Evolutionary conservation across 1,284 basidiomycete species (phyloP), one percentile per base, ranked within the genome.

Genomic region (Trametes versicolor): DNA sequence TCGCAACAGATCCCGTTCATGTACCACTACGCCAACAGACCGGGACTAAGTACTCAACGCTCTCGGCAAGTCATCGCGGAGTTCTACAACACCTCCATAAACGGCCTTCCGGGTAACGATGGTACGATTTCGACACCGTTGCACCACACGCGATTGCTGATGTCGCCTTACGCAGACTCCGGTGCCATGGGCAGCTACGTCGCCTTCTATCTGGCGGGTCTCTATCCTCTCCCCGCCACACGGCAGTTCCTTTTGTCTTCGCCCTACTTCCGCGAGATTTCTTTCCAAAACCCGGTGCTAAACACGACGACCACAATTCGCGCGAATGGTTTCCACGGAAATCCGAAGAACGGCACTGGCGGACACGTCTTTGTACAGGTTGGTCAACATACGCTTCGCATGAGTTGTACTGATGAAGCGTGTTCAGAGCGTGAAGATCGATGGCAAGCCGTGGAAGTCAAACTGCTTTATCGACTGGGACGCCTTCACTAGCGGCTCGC

Each of bases 181-280:
- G 82, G 81, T 51, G 90, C 90, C 0, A 91, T 92, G 90, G 90
- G 82, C 2, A 88, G 87, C 68, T 90, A 87, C 66, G 86, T 83
- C 2, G 79, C 83, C 0, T 91, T 88, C 75, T 86, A 86, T 71
- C 79, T 89, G 8, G 78, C 82, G 0, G 88, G 88, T 1, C 71
- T 90, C 70, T 90, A 89, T 67, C 88, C 87, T 1, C 74, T 89
- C 4, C 87, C 88, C 0, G 85, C 85, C 17, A 89, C 88, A 0
- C 77, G 78, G 15, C 87, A 89, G 69, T 78, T 85, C 70, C 80
- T 90, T 1, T 78, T 90, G 4, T 86, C 85, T 8, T 89, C 87
- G 1, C 87, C 88, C 0, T 88, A 81, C 76, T 90, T 90, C 80
- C 84, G 81, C 0, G 74, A 83, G 64, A 81, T 89, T 52, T 85